Conservation (phyloP, 2,329 filamentous ascomycete species). For the Fusarium sp. region DNA sequence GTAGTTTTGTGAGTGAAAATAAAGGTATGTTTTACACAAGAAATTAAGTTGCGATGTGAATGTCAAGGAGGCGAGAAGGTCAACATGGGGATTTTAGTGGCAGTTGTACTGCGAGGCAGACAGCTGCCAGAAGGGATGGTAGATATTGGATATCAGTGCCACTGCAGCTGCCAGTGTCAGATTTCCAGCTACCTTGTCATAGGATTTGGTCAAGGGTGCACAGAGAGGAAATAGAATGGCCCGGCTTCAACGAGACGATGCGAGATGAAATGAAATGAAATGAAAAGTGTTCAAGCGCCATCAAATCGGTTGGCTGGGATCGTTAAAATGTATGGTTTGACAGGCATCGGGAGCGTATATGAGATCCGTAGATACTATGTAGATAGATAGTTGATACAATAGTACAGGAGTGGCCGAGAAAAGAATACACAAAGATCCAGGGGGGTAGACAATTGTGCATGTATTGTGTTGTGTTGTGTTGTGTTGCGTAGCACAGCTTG, state of each 20-base stretch:
- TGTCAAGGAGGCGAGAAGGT: not conserved
- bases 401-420: constrained; percentile 41
- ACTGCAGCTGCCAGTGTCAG: constrained; percentile 19
- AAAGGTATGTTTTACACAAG: not conserved
- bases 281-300: constrained; percentile 9
- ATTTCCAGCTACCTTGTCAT: not conserved
- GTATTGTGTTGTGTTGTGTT: not conserved
- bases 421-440: constrained; percentile 37
- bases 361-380: constrained; percentile 2
- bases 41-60: not conserved
- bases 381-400: constrained; percentile 18
- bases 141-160: not conserved
- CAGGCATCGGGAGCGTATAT: constrained; percentile 30
- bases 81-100: not conserved
- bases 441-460: constrained; percentile 14
- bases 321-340: not conserved
- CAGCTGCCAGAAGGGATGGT: not conserved
- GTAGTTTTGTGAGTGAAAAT: not conserved
- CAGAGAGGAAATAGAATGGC: constrained; percentile 4
- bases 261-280: constrained; percentile 2
- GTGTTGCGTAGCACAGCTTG: constrained; percentile 37
- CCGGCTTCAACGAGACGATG: not conserved
- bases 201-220: constrained; percentile 9
- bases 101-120: not conserved
- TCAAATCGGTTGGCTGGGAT: constrained; percentile 6